Base-by-base conservation (phyloP, 2,329 filamentous ascomycete species). In the Hypoxylon sp. region DNA sequence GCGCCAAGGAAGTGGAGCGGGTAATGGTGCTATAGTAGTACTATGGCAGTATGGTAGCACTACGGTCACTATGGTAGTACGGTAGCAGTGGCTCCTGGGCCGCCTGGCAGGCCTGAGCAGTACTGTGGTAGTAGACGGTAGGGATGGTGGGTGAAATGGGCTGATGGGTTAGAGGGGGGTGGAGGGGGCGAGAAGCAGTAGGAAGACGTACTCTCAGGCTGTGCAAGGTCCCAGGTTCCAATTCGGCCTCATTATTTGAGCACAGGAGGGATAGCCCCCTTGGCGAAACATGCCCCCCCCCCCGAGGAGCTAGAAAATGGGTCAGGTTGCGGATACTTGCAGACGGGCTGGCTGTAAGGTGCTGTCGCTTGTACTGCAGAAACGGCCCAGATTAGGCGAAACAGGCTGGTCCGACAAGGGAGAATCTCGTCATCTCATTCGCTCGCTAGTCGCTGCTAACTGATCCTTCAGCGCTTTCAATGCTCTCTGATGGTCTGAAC, bases 271-370 rank as follows among this genome's bases (percentile, higher is more conserved):
- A 61, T 61, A 50, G 41, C 53, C n/a, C n/a, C n/a, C 53, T 52
- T 46, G 55, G 53, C 60, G 57, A 63, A 63, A 63, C 60, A 60
- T n/a, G n/a, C n/a, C n/a, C n/a, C n/a, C n/a, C n/a, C 29, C 53
- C 47, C 40, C 42, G 48, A 57, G 46, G 48, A 54, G 37, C 45
- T 47, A 47, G 48, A 53, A 53, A 48, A 60, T 52, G 42, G 47
- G 35, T 29, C 37, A 54, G 58, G 43, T 51, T 55, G 21, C 35
- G 31, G 48, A 38, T 61, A 61, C 50, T n/a, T n/a, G n/a, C n/a
- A n/a, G n/a, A n/a, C n/a, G n/a, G n/a, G n/a, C n/a, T n/a, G n/a
- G n/a, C n/a, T n/a, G n/a, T n/a, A n/a, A n/a, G n/a, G n/a, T n/a
- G n/a, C n/a, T n/a, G n/a, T n/a, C n/a, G n/a, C n/a, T n/a, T n/a